These are phyloP conservation scores for Alternaria sp. DNA, from an alignment of 2,329 filamentous ascomycete species.

Conservation along the genomic window DNA sequence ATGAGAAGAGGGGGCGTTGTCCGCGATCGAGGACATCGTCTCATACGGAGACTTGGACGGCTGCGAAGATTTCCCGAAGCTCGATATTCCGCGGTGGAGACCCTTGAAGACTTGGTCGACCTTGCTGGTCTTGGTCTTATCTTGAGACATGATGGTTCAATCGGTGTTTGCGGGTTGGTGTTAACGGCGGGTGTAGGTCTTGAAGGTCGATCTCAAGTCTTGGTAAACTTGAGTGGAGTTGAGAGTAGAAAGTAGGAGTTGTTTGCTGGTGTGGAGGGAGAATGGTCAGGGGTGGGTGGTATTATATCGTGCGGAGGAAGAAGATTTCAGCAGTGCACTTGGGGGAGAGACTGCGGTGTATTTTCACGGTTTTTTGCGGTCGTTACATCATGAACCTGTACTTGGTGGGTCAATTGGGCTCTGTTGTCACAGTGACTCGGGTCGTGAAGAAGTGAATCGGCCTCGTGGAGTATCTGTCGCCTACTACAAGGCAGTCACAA, in stretches of 20 bases:
- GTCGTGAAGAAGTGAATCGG: background rate
- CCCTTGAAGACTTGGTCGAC: background rate
- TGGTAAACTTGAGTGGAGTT: background rate
- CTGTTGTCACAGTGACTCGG: background rate
- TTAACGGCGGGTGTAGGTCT: background rate
- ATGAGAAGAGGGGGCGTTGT: background rate
- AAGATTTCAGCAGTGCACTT: background rate
- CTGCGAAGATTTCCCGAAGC: background rate
- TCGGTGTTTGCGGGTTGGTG: background rate
- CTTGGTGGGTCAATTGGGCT: background rate
- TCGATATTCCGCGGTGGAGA: constrained; percentile 3
- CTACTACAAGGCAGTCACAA: background rate
- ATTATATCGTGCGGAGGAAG: background rate
- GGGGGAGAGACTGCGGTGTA: background rate
- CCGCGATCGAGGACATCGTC: background rate
- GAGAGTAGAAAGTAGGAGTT: background rate
- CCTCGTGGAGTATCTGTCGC: background rate
- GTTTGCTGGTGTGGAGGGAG: background rate
- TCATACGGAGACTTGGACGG: background rate
- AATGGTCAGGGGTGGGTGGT: too few species aligned
- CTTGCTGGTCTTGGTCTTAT: background rate
- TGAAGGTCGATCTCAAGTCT: background rate
- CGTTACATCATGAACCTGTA: background rate
- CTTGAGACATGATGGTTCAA: background rate
- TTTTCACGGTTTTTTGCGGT: background rate